Conservation (phyloP, 495 filamentous ascomycete genomes). For the Filosporella fistucella region DNA sequence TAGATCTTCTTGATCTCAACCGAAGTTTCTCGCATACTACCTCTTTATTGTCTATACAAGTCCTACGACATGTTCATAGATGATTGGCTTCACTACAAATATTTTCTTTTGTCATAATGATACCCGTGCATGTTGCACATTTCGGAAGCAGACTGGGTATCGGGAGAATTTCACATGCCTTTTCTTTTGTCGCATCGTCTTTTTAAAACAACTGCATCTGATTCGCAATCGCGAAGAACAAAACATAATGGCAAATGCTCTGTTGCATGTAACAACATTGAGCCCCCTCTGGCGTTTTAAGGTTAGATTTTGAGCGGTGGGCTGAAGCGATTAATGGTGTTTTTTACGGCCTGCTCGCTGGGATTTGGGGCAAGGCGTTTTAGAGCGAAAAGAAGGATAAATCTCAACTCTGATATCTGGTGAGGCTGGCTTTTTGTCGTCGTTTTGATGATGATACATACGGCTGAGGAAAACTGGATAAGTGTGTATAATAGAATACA, state of each 20-base stretch:
- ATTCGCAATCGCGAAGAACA: background rate
- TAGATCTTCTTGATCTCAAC: constrained; percentile 5
- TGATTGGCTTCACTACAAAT: constrained; percentile 12
- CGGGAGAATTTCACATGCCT: constrained; percentile 2
- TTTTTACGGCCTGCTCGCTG: no score
- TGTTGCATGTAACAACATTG: constrained; percentile 28
- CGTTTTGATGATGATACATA: no score
- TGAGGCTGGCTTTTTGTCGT: background rate
- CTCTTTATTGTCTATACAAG: background rate
- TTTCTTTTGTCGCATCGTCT: constrained; percentile 7
- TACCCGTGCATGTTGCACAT: constrained; percentile 25
- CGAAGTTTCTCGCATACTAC: constrained; percentile 5
- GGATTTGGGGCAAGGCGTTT: background rate
- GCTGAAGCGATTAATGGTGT: no score
- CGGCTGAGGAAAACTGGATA: no score
- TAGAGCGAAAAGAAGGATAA: constrained; percentile 15
- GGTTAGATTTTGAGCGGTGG: no score
- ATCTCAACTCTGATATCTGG: constrained; percentile 21
- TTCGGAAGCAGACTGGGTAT: constrained; percentile 18
- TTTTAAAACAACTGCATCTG: no score
- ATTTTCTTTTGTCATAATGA: constrained; percentile 21
- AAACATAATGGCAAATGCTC: constrained; percentile 17
- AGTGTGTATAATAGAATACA: no score
- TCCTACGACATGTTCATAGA: constrained; percentile 13
- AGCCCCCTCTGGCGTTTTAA: constrained; percentile 6